Base-by-base conservation (phyloP, 2,329 filamentous ascomycete genomes). In the Coniochaeta hoffmannii region DNA sequence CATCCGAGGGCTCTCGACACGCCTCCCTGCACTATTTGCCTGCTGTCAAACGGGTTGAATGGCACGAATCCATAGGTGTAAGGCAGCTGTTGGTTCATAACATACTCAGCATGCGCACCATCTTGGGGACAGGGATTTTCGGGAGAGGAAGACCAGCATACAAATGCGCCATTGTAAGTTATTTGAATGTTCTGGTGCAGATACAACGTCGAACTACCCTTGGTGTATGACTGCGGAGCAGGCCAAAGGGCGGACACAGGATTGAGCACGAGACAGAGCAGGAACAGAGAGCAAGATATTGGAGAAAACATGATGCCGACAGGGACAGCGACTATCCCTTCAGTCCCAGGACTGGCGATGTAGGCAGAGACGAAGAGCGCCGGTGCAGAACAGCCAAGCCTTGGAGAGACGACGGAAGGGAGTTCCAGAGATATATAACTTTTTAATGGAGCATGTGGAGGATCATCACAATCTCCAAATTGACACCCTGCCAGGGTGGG, bases 1-100 rank as follows among this genome's bases (percentile, higher is more conserved):
- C 78, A 81, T 24, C 77, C 69, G 60, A 85, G 73, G 10, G 86
- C 77, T 50, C 87, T 79, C n/a, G 77, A 75, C 19, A 86, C 71
- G 30, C 74, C 83, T 26, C 73, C 77, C 61, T 76, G 72, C 52
- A 86, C 79, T 26, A 86, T 76, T 17, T 79, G 71, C 62, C 74
- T 72, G 70, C 78, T 81, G 63, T 64, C 73, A 58, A 79, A 72
- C 17, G 69, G 65, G 53, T 69, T 55, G 14, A 65, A 56, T 11
- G 76, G 73, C 52, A 68, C 66, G 64, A 76, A 78, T 55, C 73
- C 73, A 60, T 71, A 69, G 22, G 69, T 71, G 66, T 78, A 79
- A 35, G 72, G 65, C 56, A 83, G 69, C 79, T 82, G 71, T 61
- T 60, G 59, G 38, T 61, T 63, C 59, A 61, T 63, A 60, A 66